Percentiles rank a stretch among this genome's conserved stretches.
Conservation (phyloP, 73 alveolate genomes). For the Symbiodinium natans region DNA sequence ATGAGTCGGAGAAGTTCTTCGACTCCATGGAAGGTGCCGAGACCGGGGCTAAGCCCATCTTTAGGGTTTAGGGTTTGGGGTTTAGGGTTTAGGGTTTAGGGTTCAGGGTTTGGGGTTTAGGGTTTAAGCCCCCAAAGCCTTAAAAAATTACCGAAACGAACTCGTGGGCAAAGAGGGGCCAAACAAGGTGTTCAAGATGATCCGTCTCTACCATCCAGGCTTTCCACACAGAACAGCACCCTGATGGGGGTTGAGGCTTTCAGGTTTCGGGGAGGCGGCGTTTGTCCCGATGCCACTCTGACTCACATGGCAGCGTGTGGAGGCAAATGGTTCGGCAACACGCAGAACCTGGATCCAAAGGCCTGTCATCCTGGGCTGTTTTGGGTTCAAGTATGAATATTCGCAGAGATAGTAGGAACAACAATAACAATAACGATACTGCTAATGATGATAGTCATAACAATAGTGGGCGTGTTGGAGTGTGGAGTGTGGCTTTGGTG, state of each 20-base stretch:
- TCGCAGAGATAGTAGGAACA: not conserved
- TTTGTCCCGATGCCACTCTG: not conserved
- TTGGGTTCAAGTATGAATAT: no score
- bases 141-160: not conserved
- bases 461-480: no score
- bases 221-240: no score
- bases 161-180: not conserved
- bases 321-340: conserved; percentile 73
- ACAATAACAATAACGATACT: no score
- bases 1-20: conserved; percentile 72
- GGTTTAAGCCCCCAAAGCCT: not conserved
- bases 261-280: not conserved
- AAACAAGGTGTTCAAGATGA: not conserved
- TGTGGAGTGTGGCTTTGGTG: not conserved
- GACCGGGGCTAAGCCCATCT: not conserved
- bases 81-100: no score
- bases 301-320: no score
- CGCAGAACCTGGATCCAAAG: conserved; percentile 77
- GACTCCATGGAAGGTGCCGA: conserved; percentile 56
- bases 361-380: no score
- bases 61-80: no score
- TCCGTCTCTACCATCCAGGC: no score
- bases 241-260: no score
- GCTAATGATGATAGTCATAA: no score
- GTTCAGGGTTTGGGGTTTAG: no score